Evolutionary conservation across 1,284 basidiomycete genomes (phyloP).

Genomic region (Ustilago vetiveriae): DNA sequence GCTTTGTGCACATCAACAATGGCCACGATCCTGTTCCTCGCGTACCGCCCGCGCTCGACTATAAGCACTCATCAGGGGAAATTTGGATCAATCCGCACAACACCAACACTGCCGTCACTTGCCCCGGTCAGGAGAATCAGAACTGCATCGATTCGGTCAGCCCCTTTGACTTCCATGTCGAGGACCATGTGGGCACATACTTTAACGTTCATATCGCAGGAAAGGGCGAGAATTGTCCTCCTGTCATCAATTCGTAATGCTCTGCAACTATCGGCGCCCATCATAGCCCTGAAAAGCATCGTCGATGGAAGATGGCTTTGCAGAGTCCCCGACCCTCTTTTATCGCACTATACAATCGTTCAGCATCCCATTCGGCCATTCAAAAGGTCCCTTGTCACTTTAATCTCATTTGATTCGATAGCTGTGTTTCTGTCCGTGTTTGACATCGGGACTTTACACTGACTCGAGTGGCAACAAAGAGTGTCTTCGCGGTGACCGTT

Average conservation of each 20-base stretch:
- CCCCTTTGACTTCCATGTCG: constrained; percentile 25
- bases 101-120: constrained; percentile 39
- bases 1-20: constrained; percentile 52
- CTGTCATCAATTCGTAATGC: constrained; percentile 14
- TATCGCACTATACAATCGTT: too few relatives aligned
- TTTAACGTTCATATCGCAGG: constrained; percentile 60
- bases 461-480: too few relatives aligned
- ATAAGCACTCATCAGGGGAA: constrained; percentile 51
- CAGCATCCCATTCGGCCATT: too few relatives aligned
- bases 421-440: background rate
- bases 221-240: constrained; percentile 43
- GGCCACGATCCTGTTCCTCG: constrained; percentile 51
- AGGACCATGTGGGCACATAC: constrained; percentile 60
- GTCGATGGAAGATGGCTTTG: too few relatives aligned
- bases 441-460: too few relatives aligned
- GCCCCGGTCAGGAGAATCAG: constrained; percentile 63
- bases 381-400: too few relatives aligned
- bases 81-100: constrained; percentile 58
- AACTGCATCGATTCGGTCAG: constrained; percentile 51
- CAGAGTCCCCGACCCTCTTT: too few relatives aligned
- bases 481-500: too few relatives aligned
- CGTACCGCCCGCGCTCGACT: constrained; percentile 48
- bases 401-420: too few relatives aligned
- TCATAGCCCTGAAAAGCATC: too few relatives aligned
- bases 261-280: too few relatives aligned